Evolutionary conservation across 345 rosid species (phyloP), one percentile per base, ranked within the genome.

Genomic region (Citrus inodora): DNA sequence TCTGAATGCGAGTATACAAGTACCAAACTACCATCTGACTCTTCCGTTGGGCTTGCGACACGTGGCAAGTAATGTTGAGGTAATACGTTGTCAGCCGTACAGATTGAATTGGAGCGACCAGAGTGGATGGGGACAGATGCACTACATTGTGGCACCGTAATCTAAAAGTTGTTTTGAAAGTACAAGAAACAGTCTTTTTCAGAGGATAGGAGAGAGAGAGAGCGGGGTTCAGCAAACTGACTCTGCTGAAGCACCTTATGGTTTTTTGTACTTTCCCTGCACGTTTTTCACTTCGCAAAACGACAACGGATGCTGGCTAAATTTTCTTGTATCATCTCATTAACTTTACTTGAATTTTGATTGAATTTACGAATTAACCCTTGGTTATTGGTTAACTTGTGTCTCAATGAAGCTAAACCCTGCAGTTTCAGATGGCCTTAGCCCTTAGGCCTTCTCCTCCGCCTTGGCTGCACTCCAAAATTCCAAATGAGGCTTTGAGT

Each of bases 161-260:
- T 76, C 72, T 66, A 51, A 76, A 71, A 51, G n/a, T 48, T 30
- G 51, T 19, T 42, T 76, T n/a, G 19, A 66, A 76, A 76, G 79
- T 76, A 76, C 79, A 66, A 76, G 63, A 76, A 76, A 76, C 79
- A 76, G 61, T 65, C 78, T 65, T 75, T 65, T 59, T 76, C 60
- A 21, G 60, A 63, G 35, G 24, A 9, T 37, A 21, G 76, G 59
- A 10, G 38, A 40, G 35, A 24, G 76, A 28, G 77, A 42, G 16
- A 25, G 13, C 13, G 46, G 46, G 25, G 7, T 21, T 46, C 68
- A 19, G 79, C 65, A 65, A 65, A 66, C 79, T 14, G 71, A 53
- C 71, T 53, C 24, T 22, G 72, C 78, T 32, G 70, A 48, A 38
- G 65, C 60, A 64, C 71, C 71, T 22, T 48, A 48, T 64, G 62